Percentiles rank a stretch among this genome's conserved stretches.
phyloP scores from a whole-genome alignment of 2,329 filamentous ascomycete genomes.

The Epichloe amarillans region DNA sequence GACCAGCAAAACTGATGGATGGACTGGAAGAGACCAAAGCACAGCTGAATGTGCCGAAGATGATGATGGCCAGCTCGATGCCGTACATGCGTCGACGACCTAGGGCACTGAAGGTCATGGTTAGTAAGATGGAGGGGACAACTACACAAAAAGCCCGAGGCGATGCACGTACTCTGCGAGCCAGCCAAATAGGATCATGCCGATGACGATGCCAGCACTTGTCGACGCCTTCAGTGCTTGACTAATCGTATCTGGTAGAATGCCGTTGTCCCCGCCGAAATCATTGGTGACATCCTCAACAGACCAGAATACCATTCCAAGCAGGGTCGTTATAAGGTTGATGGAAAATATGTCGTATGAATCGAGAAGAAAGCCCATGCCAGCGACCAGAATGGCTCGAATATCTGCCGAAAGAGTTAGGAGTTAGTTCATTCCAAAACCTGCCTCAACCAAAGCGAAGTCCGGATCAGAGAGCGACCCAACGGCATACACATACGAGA shows the following conservation, averaged over 20 bases:
- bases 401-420: conserved; percentile 33
- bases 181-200: conserved; percentile 65
- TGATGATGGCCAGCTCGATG: conserved; percentile 59
- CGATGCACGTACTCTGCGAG: conserved; percentile 46
- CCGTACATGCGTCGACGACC: conserved; percentile 77
- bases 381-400: conserved; percentile 60
- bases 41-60: conserved; percentile 56
- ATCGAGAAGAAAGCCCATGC: conserved; percentile 74
- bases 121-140: conserved; percentile 7
- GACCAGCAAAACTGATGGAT: conserved; percentile 43
- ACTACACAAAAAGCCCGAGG: neutral
- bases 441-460: neutral
- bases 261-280: conserved; percentile 38
- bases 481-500: conserved; percentile 35
- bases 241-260: conserved; percentile 50
- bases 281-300: conserved; percentile 27
- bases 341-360: conserved; percentile 75
- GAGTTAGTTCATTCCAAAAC: neutral
- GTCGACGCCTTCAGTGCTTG: conserved; percentile 74
- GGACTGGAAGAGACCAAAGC: conserved; percentile 48
- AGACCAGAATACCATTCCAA: conserved; percentile 67
- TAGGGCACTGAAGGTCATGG: conserved; percentile 29
- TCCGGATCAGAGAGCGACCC: neutral
- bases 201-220: conserved; percentile 64
- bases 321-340: conserved; percentile 55